Percentiles rank a stretch among this genome's conserved stretches.
phyloP scores from a whole-genome alignment of 1,139 yeast species.

The Yamadazyma buinensis region DNA sequence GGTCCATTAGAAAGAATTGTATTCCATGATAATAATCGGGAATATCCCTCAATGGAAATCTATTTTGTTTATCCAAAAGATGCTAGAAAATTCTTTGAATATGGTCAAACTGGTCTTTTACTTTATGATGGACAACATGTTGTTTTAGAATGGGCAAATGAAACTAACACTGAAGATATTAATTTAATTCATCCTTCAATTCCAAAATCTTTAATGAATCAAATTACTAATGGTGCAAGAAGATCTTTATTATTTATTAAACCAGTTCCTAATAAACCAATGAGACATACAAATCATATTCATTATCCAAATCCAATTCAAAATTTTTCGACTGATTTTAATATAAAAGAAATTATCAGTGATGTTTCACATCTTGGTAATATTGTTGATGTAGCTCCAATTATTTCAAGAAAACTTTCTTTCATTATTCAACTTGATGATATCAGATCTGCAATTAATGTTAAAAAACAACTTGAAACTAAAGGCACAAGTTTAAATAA shows the following conservation, averaged over 20 bases:
- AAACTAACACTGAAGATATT: constrained; percentile 20
- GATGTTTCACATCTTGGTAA: constrained; percentile 61
- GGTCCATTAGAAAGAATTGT: constrained; percentile 67
- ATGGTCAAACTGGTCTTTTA: constrained; percentile 53
- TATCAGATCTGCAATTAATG: constrained; percentile 60
- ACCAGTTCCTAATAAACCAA: constrained; percentile 21
- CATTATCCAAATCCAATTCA: constrained; percentile 31
- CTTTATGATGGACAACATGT: constrained; percentile 56
- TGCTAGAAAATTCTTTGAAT: constrained; percentile 55
- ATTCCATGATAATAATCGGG: constrained; percentile 14
- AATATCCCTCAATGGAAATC: constrained; percentile 35
- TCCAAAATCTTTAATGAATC: constrained; percentile 26
- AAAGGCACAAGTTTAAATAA: constrained; percentile 32
- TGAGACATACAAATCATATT: constrained; percentile 10
- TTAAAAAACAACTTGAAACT: constrained; percentile 44
- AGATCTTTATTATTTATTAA: constrained; percentile 33
- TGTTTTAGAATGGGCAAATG: constrained; percentile 37
- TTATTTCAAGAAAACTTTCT: constrained; percentile 62
- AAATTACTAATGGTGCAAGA: constrained; percentile 27
- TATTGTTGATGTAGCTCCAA: constrained; percentile 61
- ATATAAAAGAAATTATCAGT: constrained; percentile 27
- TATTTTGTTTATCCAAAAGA: constrained; percentile 51
- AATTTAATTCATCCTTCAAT: constrained; percentile 28
- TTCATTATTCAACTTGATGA: constrained; percentile 62
- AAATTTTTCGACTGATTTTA: constrained; percentile 28